Base-by-base conservation (phyloP, 768 basidiomycete species). In the Tylopilus rubrobrunneus region DNA sequence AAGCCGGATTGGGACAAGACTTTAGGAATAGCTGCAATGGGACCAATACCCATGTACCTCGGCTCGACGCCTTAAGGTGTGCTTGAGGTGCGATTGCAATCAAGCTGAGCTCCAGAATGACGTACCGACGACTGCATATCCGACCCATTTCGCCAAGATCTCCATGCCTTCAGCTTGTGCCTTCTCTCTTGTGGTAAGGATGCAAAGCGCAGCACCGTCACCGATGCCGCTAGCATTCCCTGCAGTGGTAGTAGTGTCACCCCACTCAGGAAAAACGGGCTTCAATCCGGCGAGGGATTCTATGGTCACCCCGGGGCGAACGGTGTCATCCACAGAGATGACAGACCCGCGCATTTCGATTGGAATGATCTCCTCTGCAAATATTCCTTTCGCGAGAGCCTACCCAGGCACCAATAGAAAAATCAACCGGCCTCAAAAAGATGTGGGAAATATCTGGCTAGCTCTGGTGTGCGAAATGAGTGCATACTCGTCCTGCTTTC, bases 211-310 rank as follows among this genome's bases (percentile, higher is more conserved):
- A 14, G 92, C 96, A 37, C 97, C 96, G 65, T 99, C 96, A 2
- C 95, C 94, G 15, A 98, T 76, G 10, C 89, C 89, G 56, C 89
- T 91, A 0, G 91, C 87, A 64, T 93, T 93, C 7, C 90, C 91
- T 21, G 88, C 90, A 1, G 90, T 92, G 0, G 87, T 89, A 2
- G 87, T 89, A 2, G 81, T 77, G 5, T 78, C 70, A 19, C 85
- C 88, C 87, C 90, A 91, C 23, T 86, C 76, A 9, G 86, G 84
- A 70, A 98, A 99, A 4, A 82, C 93, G 5, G 95, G 85, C 67
- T 95, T 96, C 59, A 98, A 75, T 56, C 79, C 80, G 19, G 82
- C 67, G 14, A 99, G 81, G 2, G 83, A 82, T 62, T 95, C 89
- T 45, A 77, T 68, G 8, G 88, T 93, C 19, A 93, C 89, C 7